Conservation (phyloP, 1,139 yeast species). For the Arxiozyma heterogenica region DNA sequence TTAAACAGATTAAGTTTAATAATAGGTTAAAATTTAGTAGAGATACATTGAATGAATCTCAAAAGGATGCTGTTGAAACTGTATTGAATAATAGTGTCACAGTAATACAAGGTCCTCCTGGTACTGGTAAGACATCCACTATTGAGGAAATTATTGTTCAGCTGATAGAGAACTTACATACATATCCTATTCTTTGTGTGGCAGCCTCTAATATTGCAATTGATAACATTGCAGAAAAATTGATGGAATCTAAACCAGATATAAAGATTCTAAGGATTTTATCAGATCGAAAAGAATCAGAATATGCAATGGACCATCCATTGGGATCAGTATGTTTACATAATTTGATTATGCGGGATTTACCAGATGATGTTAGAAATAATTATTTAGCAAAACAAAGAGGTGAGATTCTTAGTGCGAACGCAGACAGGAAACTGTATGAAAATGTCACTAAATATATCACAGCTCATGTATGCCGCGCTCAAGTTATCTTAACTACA, state of each 20-base stretch:
- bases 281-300: slow-evolving; percentile 52
- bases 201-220: slow-evolving; percentile 73
- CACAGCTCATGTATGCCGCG: slow-evolving; percentile 48
- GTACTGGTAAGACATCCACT: slow-evolving; percentile 60
- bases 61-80: slow-evolving; percentile 57
- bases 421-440: slow-evolving; percentile 42
- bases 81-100: slow-evolving; percentile 60
- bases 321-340: slow-evolving; percentile 54
- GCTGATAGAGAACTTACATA: slow-evolving; percentile 44
- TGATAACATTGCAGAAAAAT: slow-evolving; percentile 66
- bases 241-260: slow-evolving; percentile 41
- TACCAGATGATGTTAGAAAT: slow-evolving; percentile 40
- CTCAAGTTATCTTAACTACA: slow-evolving; percentile 61
- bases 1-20: slow-evolving; percentile 48
- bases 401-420: slow-evolving; percentile 35
- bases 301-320: slow-evolving; percentile 47
- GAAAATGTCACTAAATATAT: slow-evolving; percentile 39
- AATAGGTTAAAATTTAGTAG: slow-evolving; percentile 45
- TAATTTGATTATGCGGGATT: slow-evolving; percentile 44
- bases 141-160: slow-evolving; percentile 59
- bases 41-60: slow-evolving; percentile 51
- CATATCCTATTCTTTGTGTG: slow-evolving; percentile 59
- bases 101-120: slow-evolving; percentile 60
- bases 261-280: slow-evolving; percentile 47
- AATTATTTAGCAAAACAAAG: slow-evolving; percentile 37